phyloP scores from a whole-genome alignment of 345 rosid species.

The Acer yangbiense region DNA sequence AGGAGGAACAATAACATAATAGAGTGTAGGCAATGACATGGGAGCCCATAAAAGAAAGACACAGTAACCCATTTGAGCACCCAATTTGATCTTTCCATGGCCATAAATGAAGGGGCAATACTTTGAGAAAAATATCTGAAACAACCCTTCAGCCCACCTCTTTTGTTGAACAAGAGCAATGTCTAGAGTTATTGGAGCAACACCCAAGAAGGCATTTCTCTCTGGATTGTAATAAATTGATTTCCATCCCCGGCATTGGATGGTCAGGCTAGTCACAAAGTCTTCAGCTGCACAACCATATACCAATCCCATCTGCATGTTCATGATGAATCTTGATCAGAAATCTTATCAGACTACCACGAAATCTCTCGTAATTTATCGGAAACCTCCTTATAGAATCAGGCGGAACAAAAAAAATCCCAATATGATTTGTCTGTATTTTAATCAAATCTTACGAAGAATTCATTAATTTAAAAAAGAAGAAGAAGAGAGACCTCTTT shows the following conservation, averaged over 20 bases:
- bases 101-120: constrained; percentile 41
- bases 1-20: constrained; percentile 32
- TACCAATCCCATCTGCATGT: constrained; percentile 41
- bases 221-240: constrained; percentile 35
- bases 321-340: neutral
- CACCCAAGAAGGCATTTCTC: constrained; percentile 35
- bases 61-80: constrained; percentile 39
- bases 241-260: constrained; percentile 45
- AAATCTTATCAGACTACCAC: too few relatives aligned
- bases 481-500: constrained; percentile 37
- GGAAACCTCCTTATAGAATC: too few relatives aligned
- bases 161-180: constrained; percentile 30
- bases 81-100: constrained; percentile 29
- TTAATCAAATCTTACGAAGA: neutral
- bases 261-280: constrained; percentile 35
- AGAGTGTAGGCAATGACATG: constrained; percentile 30
- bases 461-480: too few relatives aligned
- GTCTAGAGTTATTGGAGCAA: constrained; percentile 36
- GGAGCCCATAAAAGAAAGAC: constrained; percentile 42
- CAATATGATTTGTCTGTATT: neutral
- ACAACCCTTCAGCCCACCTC: constrained; percentile 48
- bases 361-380: too few relatives aligned
- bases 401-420: too few relatives aligned
- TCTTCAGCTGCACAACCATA: constrained; percentile 47
- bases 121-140: constrained; percentile 45